Evolutionary conservation across 2,329 filamentous ascomycete species (phyloP).

Genomic region (Coleophoma cylindrospora): DNA sequence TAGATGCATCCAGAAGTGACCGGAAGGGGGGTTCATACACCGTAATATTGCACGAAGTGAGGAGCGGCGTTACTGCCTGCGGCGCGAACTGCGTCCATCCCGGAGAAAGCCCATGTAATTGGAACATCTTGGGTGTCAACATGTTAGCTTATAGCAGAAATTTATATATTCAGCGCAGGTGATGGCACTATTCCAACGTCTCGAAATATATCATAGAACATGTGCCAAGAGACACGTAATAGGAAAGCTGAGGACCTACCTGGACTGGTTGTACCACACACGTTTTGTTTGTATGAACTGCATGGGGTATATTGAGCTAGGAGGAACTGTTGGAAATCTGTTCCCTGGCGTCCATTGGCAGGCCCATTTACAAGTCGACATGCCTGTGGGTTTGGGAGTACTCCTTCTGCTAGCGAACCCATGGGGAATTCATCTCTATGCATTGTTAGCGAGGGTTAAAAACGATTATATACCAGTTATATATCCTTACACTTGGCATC

Average conservation of each 20-base stretch:
- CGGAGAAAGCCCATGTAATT: too few relatives aligned
- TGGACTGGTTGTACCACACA: neutral
- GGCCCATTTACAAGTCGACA: conserved; percentile 8
- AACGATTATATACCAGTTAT: neutral
- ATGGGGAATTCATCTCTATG: conserved; percentile 8
- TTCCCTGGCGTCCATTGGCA: conserved; percentile 9
- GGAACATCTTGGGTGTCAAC: too few relatives aligned
- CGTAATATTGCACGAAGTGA: conserved; percentile 6
- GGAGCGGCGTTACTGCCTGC: too few relatives aligned
- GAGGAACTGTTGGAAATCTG: conserved; percentile 5
- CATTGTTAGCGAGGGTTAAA: neutral
- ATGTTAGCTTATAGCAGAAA: neutral
- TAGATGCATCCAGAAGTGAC: neutral
- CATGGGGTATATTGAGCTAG: conserved; percentile 3
- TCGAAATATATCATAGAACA: neutral
- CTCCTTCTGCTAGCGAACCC: conserved; percentile 3
- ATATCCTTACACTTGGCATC: neutral
- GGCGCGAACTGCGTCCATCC: too few relatives aligned
- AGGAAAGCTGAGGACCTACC: neutral
- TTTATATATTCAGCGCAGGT: neutral
- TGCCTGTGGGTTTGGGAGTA: conserved; percentile 4
- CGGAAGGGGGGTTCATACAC: neutral
- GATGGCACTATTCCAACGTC: neutral
- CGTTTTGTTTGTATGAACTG: neutral
- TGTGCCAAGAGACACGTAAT: neutral